A percentile compares a stretch with the other conserved stretches of the same genome.
phyloP scores from a whole-genome alignment of 139 green algal species.

The Mychonastes homosphaera region DNA sequence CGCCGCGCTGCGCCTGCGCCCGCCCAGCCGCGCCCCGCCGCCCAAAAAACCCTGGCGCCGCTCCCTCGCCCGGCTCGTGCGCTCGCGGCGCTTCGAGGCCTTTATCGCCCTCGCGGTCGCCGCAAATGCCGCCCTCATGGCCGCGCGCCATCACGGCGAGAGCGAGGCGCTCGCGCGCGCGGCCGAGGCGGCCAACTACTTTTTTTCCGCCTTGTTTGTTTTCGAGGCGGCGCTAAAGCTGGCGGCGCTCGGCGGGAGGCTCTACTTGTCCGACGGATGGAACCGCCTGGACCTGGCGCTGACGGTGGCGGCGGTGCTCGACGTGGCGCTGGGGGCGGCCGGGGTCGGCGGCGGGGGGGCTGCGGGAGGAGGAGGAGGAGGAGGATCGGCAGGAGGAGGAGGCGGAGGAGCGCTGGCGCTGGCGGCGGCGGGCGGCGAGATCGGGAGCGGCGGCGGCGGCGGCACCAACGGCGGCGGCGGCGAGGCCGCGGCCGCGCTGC shows the following conservation, averaged over 20 bases:
- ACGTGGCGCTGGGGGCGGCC: conserved; percentile 32
- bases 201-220: conserved; percentile 41
- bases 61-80: conserved; percentile 22
- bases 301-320: conserved; percentile 20
- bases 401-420: too few relatives aligned
- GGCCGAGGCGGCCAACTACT: conserved; percentile 29
- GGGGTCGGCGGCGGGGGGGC: too few relatives aligned
- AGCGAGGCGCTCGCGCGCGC: not conserved
- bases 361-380: too few relatives aligned
- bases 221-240: conserved; percentile 51
- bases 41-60: not conserved
- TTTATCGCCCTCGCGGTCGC: conserved; percentile 42
- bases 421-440: too few relatives aligned
- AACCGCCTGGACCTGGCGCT: conserved; percentile 44
- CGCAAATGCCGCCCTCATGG: conserved; percentile 47
- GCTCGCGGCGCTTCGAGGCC: conserved; percentile 31
- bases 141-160: conserved; percentile 34
- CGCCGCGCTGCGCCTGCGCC: not conserved
- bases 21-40: not conserved
- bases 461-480: too few relatives aligned
- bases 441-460: too few relatives aligned
- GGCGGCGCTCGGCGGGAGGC: conserved; percentile 3
- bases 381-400: too few relatives aligned
- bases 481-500: too few relatives aligned
- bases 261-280: conserved; percentile 35